phyloP scores from a whole-genome alignment of 1,284 basidiomycete species.

The Ceratobasidium sp. region DNA sequence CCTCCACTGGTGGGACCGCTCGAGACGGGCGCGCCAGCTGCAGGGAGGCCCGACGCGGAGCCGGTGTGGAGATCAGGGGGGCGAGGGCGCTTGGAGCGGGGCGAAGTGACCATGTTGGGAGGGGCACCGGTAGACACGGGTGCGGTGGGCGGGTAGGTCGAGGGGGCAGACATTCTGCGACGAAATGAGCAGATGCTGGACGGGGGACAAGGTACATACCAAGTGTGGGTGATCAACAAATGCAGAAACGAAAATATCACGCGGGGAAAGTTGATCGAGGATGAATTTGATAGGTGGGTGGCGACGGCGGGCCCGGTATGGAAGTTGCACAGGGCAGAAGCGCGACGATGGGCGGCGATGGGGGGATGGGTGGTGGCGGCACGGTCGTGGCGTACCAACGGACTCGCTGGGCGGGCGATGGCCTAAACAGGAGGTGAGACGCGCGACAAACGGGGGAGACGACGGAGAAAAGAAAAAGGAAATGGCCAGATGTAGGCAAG shows the following conservation, averaged over 20 bases:
- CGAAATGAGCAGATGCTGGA: not conserved
- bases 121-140: conserved; percentile 31
- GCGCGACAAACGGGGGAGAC: not conserved
- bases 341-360: not conserved
- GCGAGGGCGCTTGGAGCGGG: conserved; percentile 52
- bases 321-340: not conserved
- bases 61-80: conserved; percentile 49
- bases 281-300: conserved; percentile 34
- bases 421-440: conserved; percentile 1
- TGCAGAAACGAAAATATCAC: conserved; percentile 24
- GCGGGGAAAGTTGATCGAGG: conserved; percentile 41
- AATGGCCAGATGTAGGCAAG: conserved; percentile 42
- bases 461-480: conserved; percentile 26
- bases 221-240: not conserved
- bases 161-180: conserved; percentile 33
- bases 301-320: conserved; percentile 4
- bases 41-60: conserved; percentile 46
- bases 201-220: not conserved
- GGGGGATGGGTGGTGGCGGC: not conserved
- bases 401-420: not conserved
- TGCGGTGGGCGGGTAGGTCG: conserved; percentile 35
- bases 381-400: not conserved
- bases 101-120: conserved; percentile 45
- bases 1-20: conserved; percentile 27
- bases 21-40: conserved; percentile 46